These are phyloP conservation scores for Stephania cephalantha DNA, from an alignment of 164 flowering plant genomes.

Conservation along the genomic window DNA sequence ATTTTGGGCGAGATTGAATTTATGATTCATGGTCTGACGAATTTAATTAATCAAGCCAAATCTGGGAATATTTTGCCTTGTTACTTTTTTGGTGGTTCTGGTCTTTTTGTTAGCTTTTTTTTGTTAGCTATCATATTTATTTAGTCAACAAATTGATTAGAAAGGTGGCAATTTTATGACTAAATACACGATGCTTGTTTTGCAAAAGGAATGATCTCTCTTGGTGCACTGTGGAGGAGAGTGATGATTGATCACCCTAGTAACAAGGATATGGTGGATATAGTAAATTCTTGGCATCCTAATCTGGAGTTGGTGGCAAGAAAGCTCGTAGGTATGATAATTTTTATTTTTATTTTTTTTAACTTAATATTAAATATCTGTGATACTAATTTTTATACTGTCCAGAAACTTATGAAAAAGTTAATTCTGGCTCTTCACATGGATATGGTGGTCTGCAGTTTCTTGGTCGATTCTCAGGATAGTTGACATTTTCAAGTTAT, in stretches of 20 bases:
- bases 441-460: conserved; percentile 30
- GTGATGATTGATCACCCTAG: conserved; percentile 51
- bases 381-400: conserved; percentile 4
- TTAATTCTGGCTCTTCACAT: conserved; percentile 23
- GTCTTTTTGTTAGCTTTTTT: background rate
- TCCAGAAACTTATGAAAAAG: conserved; percentile 61
- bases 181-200: conserved; percentile 7
- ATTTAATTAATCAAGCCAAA: background rate
- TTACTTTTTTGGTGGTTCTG: background rate
- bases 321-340: conserved; percentile 50
- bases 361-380: background rate
- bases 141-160: background rate
- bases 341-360: background rate
- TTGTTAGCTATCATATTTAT: background rate
- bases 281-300: conserved; percentile 60
- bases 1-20: background rate
- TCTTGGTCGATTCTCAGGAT: conserved; percentile 54
- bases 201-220: conserved; percentile 38
- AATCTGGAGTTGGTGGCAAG: conserved; percentile 40
- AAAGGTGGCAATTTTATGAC: background rate
- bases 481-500: too few species aligned
- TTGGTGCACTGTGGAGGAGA: conserved; percentile 67
- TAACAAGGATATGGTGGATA: conserved; percentile 45
- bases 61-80: background rate
- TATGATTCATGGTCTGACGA: background rate